Evolutionary conservation across 805 yeast species (phyloP).

Genomic region (Tetrapisispora arboricola): DNA sequence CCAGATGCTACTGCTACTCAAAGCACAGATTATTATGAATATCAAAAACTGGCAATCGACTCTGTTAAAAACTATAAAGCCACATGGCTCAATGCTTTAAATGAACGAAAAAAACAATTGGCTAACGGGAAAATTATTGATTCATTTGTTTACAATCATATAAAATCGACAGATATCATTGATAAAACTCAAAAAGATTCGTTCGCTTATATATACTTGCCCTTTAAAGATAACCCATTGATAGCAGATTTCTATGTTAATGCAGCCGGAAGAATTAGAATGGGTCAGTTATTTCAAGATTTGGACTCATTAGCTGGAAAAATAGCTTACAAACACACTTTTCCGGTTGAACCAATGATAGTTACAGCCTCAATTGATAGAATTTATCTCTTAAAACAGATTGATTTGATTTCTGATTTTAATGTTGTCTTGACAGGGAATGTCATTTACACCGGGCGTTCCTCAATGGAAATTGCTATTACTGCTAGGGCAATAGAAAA

Average conservation of each 20-base stretch:
- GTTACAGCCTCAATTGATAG: conserved; percentile 94
- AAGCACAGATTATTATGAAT: conserved; percentile 49
- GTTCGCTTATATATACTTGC: conserved; percentile 56
- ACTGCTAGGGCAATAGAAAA: conserved; percentile 71
- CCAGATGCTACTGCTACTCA: conserved; percentile 72
- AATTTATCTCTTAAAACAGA: conserved; percentile 73
- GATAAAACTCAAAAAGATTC: conserved; percentile 75
- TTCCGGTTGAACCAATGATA: conserved; percentile 93
- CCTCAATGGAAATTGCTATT: conserved; percentile 91
- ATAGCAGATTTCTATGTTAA: conserved; percentile 80
- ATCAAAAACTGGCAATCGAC: conserved; percentile 31
- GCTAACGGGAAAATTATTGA: conserved; percentile 67
- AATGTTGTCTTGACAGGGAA: conserved; percentile 82
- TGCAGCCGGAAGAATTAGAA: conserved; percentile 83
- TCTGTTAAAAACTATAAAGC: conserved; percentile 33
- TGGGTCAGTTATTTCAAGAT: conserved; percentile 91
- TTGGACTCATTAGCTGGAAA: conserved; percentile 90
- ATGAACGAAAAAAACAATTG: conserved; percentile 58
- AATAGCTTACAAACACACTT: conserved; percentile 83
- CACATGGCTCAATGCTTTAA: conserved; percentile 82
- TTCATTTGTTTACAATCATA: conserved; percentile 60
- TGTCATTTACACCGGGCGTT: conserved; percentile 89
- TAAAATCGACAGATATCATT: conserved; percentile 56
- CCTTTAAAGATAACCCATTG: conserved; percentile 76
- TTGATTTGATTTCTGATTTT: conserved; percentile 64